phyloP scores from a whole-genome alignment of 2,329 filamentous ascomycete genomes.

The Aspergillus novoparasiticus region DNA sequence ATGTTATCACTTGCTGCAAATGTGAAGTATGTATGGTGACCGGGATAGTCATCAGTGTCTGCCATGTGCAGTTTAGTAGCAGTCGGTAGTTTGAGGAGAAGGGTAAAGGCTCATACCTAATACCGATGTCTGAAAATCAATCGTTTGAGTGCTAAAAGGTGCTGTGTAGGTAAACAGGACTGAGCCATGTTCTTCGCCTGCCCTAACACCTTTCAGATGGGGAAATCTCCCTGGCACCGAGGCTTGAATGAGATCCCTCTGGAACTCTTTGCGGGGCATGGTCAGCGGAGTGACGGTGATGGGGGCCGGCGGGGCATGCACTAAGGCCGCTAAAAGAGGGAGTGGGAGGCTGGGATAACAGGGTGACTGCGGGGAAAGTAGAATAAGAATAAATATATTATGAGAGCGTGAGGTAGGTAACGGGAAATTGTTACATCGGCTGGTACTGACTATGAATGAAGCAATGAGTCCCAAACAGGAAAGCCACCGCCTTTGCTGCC shows the following conservation, averaged over 20 bases:
- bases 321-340: background rate
- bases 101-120: conserved; percentile 36
- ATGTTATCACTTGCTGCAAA: conserved; percentile 52
- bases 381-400: background rate
- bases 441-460: too few relatives aligned
- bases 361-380: background rate
- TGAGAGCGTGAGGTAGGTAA: background rate
- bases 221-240: conserved; percentile 42
- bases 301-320: background rate
- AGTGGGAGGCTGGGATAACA: background rate
- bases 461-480: too few relatives aligned
- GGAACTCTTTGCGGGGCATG: conserved; percentile 70
- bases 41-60: conserved; percentile 65
- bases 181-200: conserved; percentile 72
- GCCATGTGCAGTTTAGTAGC: conserved; percentile 11
- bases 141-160: conserved; percentile 25
- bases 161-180: conserved; percentile 63
- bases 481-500: too few relatives aligned
- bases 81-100: conserved; percentile 16
- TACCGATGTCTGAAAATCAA: conserved; percentile 44
- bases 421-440: background rate
- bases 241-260: conserved; percentile 57
- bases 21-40: conserved; percentile 59
- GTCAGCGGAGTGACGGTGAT: conserved; percentile 8
- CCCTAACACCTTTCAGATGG: conserved; percentile 56